Conservation (phyloP, 257 asterid genomes). For the Jaltomata sinuosa region DNA sequence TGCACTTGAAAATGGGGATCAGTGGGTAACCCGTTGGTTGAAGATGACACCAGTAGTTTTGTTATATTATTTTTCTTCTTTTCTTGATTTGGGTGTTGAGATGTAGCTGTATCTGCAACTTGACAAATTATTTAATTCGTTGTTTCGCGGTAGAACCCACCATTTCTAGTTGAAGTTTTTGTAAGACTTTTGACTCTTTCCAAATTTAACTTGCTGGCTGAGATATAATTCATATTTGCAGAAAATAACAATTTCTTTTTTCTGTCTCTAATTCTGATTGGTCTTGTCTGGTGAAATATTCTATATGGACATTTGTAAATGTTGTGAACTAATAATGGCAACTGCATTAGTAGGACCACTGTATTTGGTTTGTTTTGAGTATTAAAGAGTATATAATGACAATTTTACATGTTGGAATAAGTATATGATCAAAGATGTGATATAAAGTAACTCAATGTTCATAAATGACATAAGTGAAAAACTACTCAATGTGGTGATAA, state of each 20-base stretch:
- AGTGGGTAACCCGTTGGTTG: background rate
- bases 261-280: background rate
- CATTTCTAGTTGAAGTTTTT: background rate
- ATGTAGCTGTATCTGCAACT: background rate
- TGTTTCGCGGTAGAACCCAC: background rate
- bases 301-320: background rate
- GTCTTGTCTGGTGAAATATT: background rate
- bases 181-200: background rate
- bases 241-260: background rate
- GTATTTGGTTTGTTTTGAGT: background rate
- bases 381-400: background rate
- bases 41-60: background rate
- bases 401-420: background rate
- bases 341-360: background rate
- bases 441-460: background rate
- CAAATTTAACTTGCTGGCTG: background rate
- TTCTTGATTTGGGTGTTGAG: background rate
- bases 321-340: background rate
- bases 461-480: too few species aligned
- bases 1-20: background rate
- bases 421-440: background rate
- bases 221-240: background rate
- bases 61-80: background rate
- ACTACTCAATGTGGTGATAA: background rate
- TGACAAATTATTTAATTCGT: background rate